Base-by-base conservation (phyloP, 306 rosid genomes). In the Crotalaria pallida region DNA sequence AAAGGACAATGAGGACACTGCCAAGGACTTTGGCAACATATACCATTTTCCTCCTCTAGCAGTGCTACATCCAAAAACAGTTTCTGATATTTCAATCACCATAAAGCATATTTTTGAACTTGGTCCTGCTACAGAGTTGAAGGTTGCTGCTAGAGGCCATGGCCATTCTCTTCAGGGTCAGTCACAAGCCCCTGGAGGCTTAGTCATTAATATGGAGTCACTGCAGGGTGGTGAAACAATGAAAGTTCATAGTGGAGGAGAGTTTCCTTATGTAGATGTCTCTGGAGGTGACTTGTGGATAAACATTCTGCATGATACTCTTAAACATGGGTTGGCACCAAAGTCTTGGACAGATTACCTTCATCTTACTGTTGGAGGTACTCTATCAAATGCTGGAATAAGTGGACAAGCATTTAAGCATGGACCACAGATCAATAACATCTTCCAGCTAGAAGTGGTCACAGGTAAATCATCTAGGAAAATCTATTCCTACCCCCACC, bases 341-440 rank as follows among this genome's bases (percentile, higher is more conserved):
- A 95, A 91, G 52, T 95, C 97, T 45, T 95, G 99, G 99, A 95
- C 99, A 7, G 99, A 95, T 82, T 95, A 95, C 56, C 92, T 95
- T 78, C 87, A 87, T 47, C 97, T 95, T 23, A 91, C 92, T 26
- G 99, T 89, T 59, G 99, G 99, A 2, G 99, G 99, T 10, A 94
- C 99, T 67, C 86, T 94, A 45, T 95, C 99, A 27, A 84, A 89
- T 65, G 99, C 97, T 44, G 97, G 99, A 45, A 86, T 95, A 31
- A 95, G 99, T 24, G 99, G 99, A 2, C 97, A 95, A 77, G 96
- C 99, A 43, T 95, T 95, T 79, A 77, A 57, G 69, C 97, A 91
- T 73, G 99, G 99, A 75, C 99, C 99, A 58, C 99, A 95, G 77
- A 91, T 95, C 83, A 75, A 83, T 70, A 89, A 95, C 58, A 81